These are phyloP conservation scores for Dothideomycetes sp. DNA, from an alignment of 2,329 filamentous ascomycete species.

Conservation along the genomic window DNA sequence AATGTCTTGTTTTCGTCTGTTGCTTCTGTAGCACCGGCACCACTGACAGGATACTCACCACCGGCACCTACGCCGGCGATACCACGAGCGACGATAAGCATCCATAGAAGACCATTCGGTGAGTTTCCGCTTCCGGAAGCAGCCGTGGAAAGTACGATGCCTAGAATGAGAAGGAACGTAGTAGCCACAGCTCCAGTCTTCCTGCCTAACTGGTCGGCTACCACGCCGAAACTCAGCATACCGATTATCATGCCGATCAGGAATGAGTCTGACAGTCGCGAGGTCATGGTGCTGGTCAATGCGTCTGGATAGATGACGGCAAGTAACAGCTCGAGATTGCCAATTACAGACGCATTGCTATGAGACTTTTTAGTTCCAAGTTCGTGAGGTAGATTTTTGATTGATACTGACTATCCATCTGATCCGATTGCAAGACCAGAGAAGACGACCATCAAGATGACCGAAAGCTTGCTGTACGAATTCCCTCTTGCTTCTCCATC, in stretches of 20 bases:
- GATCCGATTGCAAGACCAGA: slow-evolving; percentile 28
- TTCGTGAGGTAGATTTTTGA: neutral
- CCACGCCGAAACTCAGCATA: slow-evolving; percentile 27
- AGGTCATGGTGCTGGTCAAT: slow-evolving; percentile 22
- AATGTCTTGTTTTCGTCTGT: slow-evolving; percentile 40
- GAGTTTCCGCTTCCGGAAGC: slow-evolving; percentile 19
- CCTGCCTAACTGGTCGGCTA: slow-evolving; percentile 27
- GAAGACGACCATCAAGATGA: slow-evolving; percentile 28
- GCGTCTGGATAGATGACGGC: slow-evolving; percentile 26
- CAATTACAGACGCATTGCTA: slow-evolving; percentile 28
- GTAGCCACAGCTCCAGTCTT: slow-evolving; percentile 28
- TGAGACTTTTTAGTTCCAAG: neutral
- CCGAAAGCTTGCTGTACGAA: slow-evolving; percentile 24
- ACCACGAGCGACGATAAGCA: slow-evolving; percentile 36
- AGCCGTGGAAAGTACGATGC: slow-evolving; percentile 25
- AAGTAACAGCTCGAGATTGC: slow-evolving; percentile 26
- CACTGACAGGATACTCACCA: slow-evolving; percentile 45
- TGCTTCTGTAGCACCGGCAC: slow-evolving; percentile 42
- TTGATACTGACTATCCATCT: slow-evolving; percentile 23
- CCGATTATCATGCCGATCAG: slow-evolving; percentile 28
- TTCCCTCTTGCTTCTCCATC: slow-evolving; percentile 16
- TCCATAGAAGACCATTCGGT: slow-evolving; percentile 31
- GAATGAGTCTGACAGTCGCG: slow-evolving; percentile 28
- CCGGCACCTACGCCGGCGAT: slow-evolving; percentile 38
- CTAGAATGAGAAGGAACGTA: slow-evolving; percentile 25